Conservation (phyloP, 1,284 basidiomycete species). For the Peniophora sp. region DNA sequence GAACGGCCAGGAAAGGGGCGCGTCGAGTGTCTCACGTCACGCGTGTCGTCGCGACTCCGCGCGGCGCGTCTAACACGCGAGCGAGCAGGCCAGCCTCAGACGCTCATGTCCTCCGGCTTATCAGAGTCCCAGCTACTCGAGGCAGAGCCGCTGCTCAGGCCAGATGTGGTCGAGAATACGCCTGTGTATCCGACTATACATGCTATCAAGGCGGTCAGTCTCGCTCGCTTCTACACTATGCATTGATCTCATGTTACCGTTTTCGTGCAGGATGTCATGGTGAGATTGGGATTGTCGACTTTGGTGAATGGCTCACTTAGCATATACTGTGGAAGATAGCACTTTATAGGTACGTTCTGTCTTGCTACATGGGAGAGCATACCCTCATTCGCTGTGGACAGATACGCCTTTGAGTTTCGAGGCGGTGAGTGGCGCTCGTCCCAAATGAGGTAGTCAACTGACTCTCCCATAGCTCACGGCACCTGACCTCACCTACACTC, state of each 20-base stretch:
- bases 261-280: slow-evolving; percentile 47
- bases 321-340: slow-evolving; percentile 28
- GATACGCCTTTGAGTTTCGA: slow-evolving; percentile 75
- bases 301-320: background rate
- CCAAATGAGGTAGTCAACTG: background rate
- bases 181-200: slow-evolving; percentile 71
- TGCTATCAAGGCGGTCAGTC: slow-evolving; percentile 50
- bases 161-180: slow-evolving; percentile 41
- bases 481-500: slow-evolving; percentile 83
- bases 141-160: slow-evolving; percentile 28
- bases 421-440: slow-evolving; percentile 33
- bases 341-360: slow-evolving; percentile 47
- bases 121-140: slow-evolving; percentile 4
- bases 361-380: background rate
- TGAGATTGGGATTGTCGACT: slow-evolving; percentile 19
- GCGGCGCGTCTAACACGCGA: background rate
- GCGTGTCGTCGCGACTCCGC: background rate
- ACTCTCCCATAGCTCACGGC: slow-evolving; percentile 48
- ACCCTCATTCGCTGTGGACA: slow-evolving; percentile 18
- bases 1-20: background rate
- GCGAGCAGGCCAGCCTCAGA: background rate
- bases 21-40: background rate
- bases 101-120: background rate
- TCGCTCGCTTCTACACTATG: slow-evolving; percentile 2
- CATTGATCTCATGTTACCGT: slow-evolving; percentile 4